Evolutionary conservation across 1,139 yeast species (phyloP).

Genomic region (Lodderomyces orthopsilosis): DNA sequence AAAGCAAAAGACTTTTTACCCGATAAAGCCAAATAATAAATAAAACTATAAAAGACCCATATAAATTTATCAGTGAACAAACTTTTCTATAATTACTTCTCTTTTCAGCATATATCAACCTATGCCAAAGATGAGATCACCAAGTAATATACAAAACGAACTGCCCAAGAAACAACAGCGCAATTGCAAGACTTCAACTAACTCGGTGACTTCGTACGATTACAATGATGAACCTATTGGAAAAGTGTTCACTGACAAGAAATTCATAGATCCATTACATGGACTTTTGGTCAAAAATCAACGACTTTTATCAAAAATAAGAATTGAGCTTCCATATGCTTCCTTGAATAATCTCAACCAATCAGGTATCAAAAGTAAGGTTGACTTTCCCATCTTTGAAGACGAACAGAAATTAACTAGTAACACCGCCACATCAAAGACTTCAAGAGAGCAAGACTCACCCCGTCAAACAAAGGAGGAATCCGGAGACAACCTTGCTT

Average conservation of each 20-base stretch:
- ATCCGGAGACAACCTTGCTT: slow-evolving; percentile 39
- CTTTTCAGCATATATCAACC: neutral
- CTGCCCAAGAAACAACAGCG: neutral
- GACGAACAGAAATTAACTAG: neutral
- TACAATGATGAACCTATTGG: slow-evolving; percentile 1
- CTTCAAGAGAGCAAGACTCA: neutral
- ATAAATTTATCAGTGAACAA: neutral
- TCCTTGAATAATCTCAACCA: neutral
- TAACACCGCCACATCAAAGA: neutral
- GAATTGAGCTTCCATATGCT: neutral
- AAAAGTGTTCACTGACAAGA: neutral
- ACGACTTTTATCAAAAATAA: slow-evolving; percentile 4
- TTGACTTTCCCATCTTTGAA: neutral
- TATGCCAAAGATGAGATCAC: neutral
- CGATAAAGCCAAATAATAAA: neutral
- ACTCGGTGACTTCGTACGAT: neutral
- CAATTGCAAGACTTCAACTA: neutral
- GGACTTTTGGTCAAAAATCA: slow-evolving; percentile 26
- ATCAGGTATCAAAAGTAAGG: neutral
- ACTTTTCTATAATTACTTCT: neutral
- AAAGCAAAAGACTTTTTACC: neutral
- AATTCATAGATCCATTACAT: slow-evolving; percentile 27
- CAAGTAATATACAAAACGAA: neutral
- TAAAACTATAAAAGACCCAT: neutral
- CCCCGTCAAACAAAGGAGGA: neutral